phyloP scores from a whole-genome alignment of 1,284 basidiomycete genomes.

The Volvariella volvacea region DNA sequence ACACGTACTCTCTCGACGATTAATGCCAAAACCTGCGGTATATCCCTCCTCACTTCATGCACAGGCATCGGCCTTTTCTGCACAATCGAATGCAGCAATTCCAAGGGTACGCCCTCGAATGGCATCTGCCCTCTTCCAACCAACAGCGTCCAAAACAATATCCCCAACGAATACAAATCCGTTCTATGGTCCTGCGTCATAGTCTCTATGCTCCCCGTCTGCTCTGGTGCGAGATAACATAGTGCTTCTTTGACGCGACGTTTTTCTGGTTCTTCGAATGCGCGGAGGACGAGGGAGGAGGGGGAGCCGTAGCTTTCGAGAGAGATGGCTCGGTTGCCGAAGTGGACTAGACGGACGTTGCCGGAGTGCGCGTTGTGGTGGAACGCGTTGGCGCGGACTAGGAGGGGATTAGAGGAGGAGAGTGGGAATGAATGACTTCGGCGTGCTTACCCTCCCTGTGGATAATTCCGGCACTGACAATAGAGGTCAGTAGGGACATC shows the following conservation, averaged over 20 bases:
- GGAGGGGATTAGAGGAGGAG: neutral
- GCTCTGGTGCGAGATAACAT: conserved; percentile 68
- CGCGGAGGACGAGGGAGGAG: conserved; percentile 54
- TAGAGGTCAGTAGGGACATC: conserved; percentile 9
- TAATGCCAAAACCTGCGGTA: conserved; percentile 61
- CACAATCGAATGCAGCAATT: conserved; percentile 61
- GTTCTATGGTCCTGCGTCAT: conserved; percentile 64
- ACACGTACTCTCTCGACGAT: conserved; percentile 57
- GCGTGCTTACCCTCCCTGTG: conserved; percentile 53
- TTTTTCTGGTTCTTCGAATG: conserved; percentile 55
- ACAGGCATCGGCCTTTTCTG: conserved; percentile 67
- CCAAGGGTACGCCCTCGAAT: conserved; percentile 63
- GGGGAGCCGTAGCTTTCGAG: conserved; percentile 65
- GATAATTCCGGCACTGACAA: conserved; percentile 40
- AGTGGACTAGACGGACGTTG: conserved; percentile 62
- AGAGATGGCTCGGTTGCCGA: conserved; percentile 69
- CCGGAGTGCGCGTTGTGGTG: conserved; percentile 64
- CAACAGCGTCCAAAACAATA: conserved; percentile 63
- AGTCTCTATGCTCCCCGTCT: conserved; percentile 64
- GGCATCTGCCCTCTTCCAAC: conserved; percentile 64
- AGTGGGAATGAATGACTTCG: neutral
- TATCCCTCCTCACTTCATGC: conserved; percentile 65
- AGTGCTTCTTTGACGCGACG: conserved; percentile 66
- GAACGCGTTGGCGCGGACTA: conserved; percentile 66
- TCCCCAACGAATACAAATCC: conserved; percentile 64